Percentiles rank a stretch among this genome's conserved stretches.
These are phyloP conservation scores for Scheffersomyces ergatensis DNA, from an alignment of 805 yeast genomes.

Conservation along the genomic window DNA sequence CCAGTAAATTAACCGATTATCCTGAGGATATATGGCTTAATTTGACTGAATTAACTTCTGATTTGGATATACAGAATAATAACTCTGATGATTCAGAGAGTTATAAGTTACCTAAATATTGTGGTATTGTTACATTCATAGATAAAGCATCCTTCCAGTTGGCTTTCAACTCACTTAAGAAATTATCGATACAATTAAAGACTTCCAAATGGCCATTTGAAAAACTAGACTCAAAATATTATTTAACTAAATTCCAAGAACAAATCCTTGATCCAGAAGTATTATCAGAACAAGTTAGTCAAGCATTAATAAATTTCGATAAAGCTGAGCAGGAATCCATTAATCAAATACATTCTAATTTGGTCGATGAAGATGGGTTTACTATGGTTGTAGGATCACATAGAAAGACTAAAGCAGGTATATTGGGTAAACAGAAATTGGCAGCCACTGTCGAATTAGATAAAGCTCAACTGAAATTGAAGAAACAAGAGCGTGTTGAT, in stretches of 20 bases:
- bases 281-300: slow-evolving; percentile 56
- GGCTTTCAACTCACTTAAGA: slow-evolving; percentile 63
- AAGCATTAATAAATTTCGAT: slow-evolving; percentile 65
- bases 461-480: slow-evolving; percentile 48
- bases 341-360: slow-evolving; percentile 50
- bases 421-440: slow-evolving; percentile 53
- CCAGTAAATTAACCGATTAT: slow-evolving; percentile 36
- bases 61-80: slow-evolving; percentile 36
- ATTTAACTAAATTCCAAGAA: slow-evolving; percentile 31
- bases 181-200: slow-evolving; percentile 29
- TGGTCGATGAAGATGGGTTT: slow-evolving; percentile 92
- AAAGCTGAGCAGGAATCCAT: slow-evolving; percentile 62
- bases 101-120: slow-evolving; percentile 63
- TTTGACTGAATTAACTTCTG: slow-evolving; percentile 59
- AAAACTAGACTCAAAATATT: slow-evolving; percentile 34
- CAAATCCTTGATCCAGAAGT: slow-evolving; percentile 47
- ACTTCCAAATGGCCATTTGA: slow-evolving; percentile 38
- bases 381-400: slow-evolving; percentile 86
- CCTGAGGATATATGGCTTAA: slow-evolving; percentile 50
- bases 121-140: slow-evolving; percentile 71
- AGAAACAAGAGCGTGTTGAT: slow-evolving; percentile 79
- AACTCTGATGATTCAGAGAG: slow-evolving; percentile 18
- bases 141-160: slow-evolving; percentile 67
- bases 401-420: slow-evolving; percentile 74
- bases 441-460: slow-evolving; percentile 36